phyloP scores from a whole-genome alignment of 2,329 filamentous ascomycete species.

The Clarireedia monteithiana region DNA sequence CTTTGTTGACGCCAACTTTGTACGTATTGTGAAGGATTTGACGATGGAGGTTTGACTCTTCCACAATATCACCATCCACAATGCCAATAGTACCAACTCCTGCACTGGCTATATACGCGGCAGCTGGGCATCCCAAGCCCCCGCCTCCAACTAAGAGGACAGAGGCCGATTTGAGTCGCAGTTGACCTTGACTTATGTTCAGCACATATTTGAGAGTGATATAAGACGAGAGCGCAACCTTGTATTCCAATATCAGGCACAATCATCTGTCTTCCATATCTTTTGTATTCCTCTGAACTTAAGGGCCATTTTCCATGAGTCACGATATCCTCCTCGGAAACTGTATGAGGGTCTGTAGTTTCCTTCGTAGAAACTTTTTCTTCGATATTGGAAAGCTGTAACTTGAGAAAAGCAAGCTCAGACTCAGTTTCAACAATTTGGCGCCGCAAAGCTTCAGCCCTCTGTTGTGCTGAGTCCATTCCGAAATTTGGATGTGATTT shows the following conservation, averaged over 20 bases:
- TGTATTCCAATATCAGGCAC: constrained; percentile 72
- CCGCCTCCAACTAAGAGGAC: constrained; percentile 83
- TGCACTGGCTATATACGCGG: constrained; percentile 84
- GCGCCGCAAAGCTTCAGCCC: constrained; percentile 33
- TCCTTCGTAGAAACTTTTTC: background rate
- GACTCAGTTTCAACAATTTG: constrained; percentile 42
- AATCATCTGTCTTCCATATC: constrained; percentile 89
- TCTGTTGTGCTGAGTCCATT: constrained; percentile 33
- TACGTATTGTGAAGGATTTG: constrained; percentile 74
- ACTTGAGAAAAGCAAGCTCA: constrained; percentile 39
- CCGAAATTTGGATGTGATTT: background rate
- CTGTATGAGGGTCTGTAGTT: background rate
- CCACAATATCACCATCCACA: constrained; percentile 81
- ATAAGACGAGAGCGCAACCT: constrained; percentile 38
- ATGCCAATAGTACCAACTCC: constrained; percentile 79
- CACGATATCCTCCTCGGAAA: constrained; percentile 9
- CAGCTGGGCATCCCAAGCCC: constrained; percentile 85
- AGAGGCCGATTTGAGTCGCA: constrained; percentile 59
- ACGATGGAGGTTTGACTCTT: constrained; percentile 84
- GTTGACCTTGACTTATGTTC: constrained; percentile 51
- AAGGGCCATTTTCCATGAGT: constrained; percentile 55
- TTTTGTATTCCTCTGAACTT: constrained; percentile 63
- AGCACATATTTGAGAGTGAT: background rate
- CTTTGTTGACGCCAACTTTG: constrained; percentile 69
- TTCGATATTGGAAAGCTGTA: constrained; percentile 34